phyloP scores from a whole-genome alignment of 148 eudicot genomes.

The Camellia lanceoleosa region DNA sequence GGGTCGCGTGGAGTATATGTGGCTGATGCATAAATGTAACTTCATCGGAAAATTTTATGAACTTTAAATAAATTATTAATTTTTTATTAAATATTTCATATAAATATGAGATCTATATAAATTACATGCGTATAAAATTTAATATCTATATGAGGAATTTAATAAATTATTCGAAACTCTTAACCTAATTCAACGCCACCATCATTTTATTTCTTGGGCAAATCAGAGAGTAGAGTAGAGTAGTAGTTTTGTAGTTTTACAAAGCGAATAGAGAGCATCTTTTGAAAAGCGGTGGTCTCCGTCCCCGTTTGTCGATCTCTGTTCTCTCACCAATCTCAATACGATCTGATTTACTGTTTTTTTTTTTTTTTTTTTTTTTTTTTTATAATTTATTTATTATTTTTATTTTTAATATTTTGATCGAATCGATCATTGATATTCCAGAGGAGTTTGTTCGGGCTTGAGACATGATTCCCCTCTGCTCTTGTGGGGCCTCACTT shows the following conservation, averaged over 20 bases:
- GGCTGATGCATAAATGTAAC: too few relatives aligned
- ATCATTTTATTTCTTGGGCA: constrained; percentile 22
- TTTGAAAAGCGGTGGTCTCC: constrained; percentile 61
- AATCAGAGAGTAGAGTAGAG: constrained; percentile 16
- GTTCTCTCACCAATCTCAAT: constrained; percentile 54
- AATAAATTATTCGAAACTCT: background rate
- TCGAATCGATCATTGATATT: constrained; percentile 38
- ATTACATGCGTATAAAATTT: background rate
- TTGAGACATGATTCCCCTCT: background rate
- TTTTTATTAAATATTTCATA: background rate
- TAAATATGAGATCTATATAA: background rate
- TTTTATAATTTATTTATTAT: too few relatives aligned
- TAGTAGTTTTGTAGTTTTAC: background rate
- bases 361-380: constrained; percentile 12
- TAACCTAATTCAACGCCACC: background rate
- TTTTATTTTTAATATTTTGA: constrained; percentile 47
- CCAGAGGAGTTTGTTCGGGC: constrained; percentile 10
- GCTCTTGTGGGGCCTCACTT: constrained; percentile 1
- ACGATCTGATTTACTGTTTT: constrained; percentile 45
- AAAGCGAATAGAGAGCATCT: constrained; percentile 49
- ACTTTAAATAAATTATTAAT: background rate
- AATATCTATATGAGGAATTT: background rate
- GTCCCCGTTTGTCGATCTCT: constrained; percentile 39
- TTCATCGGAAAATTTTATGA: background rate
- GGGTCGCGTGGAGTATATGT: too few relatives aligned